A percentile compares a stretch with the other conserved stretches of the same genome.
These are phyloP conservation scores for Elongisporangium prolatum DNA, from an alignment of 352 stramenopile genomes.

Conservation along the genomic window DNA sequence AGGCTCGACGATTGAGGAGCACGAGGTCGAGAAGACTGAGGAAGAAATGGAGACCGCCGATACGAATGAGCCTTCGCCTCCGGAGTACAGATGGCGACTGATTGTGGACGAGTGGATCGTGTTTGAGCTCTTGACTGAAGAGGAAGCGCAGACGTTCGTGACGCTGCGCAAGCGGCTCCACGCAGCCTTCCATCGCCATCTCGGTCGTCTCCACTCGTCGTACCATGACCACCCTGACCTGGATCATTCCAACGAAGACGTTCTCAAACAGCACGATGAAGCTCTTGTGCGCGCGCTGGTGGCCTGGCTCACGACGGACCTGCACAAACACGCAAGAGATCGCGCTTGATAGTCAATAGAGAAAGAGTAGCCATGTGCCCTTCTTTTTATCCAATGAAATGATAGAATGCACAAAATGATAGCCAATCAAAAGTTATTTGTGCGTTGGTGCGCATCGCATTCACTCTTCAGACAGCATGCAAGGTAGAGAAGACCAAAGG, in stretches of 20 bases:
- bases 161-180: constrained; percentile 53
- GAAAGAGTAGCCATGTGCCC: background rate
- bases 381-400: background rate
- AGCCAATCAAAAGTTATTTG: background rate
- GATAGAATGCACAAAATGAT: background rate
- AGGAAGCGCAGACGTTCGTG: constrained; percentile 45
- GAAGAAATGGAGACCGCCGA: constrained; percentile 14
- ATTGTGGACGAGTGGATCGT: constrained; percentile 77
- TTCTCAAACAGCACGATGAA: constrained; percentile 37
- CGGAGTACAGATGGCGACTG: constrained; percentile 33
- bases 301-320: constrained; percentile 46
- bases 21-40: constrained; percentile 29
- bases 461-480: background rate
- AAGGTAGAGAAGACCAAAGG: background rate
- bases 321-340: constrained; percentile 8
- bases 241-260: constrained; percentile 3
- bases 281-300: constrained; percentile 44
- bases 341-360: background rate
- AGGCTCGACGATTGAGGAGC: constrained; percentile 16
- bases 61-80: constrained; percentile 1
- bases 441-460: background rate
- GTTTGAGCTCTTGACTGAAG: constrained; percentile 36
- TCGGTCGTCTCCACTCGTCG: constrained; percentile 48
- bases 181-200: constrained; percentile 57
- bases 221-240: constrained; percentile 12